These are phyloP conservation scores for Iris pallida DNA, from an alignment of 116 monocot species.

Conservation along the genomic window DNA sequence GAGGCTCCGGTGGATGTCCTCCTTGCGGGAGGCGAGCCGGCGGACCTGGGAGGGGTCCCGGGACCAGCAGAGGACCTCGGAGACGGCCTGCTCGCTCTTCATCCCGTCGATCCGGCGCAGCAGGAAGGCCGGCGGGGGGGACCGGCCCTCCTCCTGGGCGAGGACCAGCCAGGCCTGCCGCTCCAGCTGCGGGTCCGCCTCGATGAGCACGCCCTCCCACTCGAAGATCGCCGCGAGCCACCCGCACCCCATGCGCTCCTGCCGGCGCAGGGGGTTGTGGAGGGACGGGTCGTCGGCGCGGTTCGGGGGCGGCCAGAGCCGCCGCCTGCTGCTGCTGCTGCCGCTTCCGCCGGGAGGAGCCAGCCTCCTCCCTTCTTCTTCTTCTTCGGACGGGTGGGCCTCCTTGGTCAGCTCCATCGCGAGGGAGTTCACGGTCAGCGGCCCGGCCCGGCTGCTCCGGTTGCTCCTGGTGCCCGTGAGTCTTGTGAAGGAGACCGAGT, in stretches of 20 bases:
- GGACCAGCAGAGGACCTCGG: conserved; percentile 95
- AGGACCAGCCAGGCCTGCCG: conserved; percentile 67
- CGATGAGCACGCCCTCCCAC: conserved; percentile 85
- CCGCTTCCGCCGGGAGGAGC: conserved; percentile 11
- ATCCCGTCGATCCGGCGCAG: conserved; percentile 78
- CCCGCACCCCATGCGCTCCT: conserved; percentile 79
- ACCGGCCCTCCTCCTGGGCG: conserved; percentile 71
- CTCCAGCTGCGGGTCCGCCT: conserved; percentile 63
- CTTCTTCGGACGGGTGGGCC: conserved; percentile 27
- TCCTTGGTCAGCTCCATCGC: conserved; percentile 67
- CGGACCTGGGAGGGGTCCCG: conserved; percentile 61
- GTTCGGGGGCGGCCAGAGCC: conserved; percentile 59
- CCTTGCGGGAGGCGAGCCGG: conserved; percentile 60
- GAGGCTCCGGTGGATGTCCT: conserved; percentile 52
- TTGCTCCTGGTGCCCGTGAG: conserved; percentile 21
- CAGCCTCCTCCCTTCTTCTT: conserved; percentile 26
- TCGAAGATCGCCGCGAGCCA: conserved; percentile 91
- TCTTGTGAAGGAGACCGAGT: background rate
- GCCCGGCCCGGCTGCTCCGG: background rate
- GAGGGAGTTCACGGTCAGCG: conserved; percentile 32
- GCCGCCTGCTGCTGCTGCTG: conserved; percentile 3
- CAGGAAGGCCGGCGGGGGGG: conserved; percentile 67
- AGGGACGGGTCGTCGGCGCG: conserved; percentile 64
- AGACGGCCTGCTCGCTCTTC: conserved; percentile 94
- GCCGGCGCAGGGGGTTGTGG: conserved; percentile 81